These are phyloP conservation scores for Phaeodactylum tricornutum DNA, from an alignment of 108 stramenopile species.

Conservation along the genomic window DNA sequence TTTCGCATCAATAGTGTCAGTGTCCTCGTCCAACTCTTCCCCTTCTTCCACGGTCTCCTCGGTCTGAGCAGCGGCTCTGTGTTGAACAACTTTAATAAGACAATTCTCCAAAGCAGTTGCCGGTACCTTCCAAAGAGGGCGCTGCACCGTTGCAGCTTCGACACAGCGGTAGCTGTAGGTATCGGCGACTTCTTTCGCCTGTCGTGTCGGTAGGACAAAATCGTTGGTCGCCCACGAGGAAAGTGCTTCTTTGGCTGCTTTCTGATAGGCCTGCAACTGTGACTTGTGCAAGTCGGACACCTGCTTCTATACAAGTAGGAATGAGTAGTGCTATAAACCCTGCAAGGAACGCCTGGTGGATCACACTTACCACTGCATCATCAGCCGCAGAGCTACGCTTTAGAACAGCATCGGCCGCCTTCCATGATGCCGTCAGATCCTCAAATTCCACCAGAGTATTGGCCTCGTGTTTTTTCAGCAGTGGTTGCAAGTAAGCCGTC, in stretches of 20 bases:
- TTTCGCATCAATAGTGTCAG: constrained; percentile 28
- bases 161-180: not conserved
- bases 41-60: constrained; percentile 25
- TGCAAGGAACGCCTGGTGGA: no score
- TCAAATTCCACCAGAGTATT: not conserved
- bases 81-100: not conserved
- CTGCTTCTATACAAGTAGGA: no score
- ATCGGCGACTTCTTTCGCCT: not conserved
- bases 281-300: constrained; percentile 1
- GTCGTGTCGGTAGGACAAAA: not conserved
- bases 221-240: not conserved
- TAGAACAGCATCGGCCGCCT: not conserved
- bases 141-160: not conserved
- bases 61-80: not conserved
- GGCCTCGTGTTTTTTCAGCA: not conserved
- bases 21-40: constrained; percentile 49
- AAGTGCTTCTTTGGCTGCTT: not conserved
- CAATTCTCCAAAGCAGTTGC: not conserved
- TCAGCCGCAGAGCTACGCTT: not conserved
- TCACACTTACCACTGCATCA: not conserved
- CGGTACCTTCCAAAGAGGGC: not conserved
- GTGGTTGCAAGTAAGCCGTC: not conserved
- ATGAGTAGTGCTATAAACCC: no score
- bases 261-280: not conserved
- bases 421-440: not conserved